Evolutionary conservation across 495 filamentous ascomycete genomes (phyloP), one percentile per base, ranked within the genome.

Genomic region (Annulohypoxylon bovei): DNA sequence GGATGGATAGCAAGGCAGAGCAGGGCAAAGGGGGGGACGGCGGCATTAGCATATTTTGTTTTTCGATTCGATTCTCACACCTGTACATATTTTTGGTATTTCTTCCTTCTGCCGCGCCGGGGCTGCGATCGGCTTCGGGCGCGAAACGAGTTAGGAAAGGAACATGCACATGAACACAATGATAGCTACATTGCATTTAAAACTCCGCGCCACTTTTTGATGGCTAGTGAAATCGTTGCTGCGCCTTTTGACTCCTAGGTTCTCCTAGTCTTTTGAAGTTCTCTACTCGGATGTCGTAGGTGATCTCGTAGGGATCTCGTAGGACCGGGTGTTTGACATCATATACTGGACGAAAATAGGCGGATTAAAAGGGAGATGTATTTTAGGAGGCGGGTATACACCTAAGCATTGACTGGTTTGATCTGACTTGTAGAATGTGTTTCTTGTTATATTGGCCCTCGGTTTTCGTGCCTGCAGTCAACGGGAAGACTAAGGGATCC

Each of bases 1-100:
- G 11, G 23, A 47, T 65, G 50, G 52, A 55, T 64, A 54, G 47
- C 33, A 33, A 16, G 35, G 27, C 11, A 54, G 20, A 23, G 53
- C 27, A 27, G 37, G 5, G 23, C 18, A 39, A 28, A 18, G 18
- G 30, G 7, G 27, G 27, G 46, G 44, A 12, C 20, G 47, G 47
- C 27, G 27, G 28, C 49, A 53, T 32, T 28, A 53, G 49, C 27
- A 53, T 33, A 25, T 28, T 44, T 27, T 54, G 3, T 28, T 14
- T 30, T 68, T 33, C 39, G 39, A 42, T 68, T 62, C 40, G 27
- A 9, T 62, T 63, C 66, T 68, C 62, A 49, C 3, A 53, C 44
- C 50, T 71, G 68, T 71, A 71, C 58, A 71, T 71, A 71, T 71
- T 71, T 39, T 40, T 32, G 27, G 23, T 42, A 44, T 40, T 42